Conservation (phyloP, 768 basidiomycete species). For the Mycena crocata region DNA sequence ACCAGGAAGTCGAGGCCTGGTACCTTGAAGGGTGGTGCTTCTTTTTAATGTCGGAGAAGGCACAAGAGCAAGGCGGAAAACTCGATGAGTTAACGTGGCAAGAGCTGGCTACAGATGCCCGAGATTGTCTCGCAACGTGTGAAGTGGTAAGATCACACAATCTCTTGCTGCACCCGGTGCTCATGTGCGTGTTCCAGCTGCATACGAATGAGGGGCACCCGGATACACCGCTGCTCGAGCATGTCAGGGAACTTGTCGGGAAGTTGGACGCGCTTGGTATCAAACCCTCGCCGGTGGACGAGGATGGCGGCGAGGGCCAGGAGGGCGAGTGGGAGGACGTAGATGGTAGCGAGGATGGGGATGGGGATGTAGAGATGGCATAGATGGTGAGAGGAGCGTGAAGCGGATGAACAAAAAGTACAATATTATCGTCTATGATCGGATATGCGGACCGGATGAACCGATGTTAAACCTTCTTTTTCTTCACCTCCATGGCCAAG, state of each 20-base stretch:
- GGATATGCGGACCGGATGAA: neutral
- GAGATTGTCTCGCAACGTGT: conserved; percentile 88
- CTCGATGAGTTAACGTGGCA: conserved; percentile 72
- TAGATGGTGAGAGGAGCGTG: too few species aligned
- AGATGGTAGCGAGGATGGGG: conserved; percentile 67
- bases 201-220: conserved; percentile 78
- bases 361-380: conserved; percentile 69
- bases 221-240: conserved; percentile 81
- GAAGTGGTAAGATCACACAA: conserved; percentile 67
- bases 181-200: conserved; percentile 57
- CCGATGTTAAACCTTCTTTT: neutral
- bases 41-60: conserved; percentile 83
- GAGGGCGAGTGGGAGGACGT: conserved; percentile 71
- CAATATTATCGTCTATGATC: conserved; percentile 15
- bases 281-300: conserved; percentile 67
- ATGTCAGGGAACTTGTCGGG: conserved; percentile 77
- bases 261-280: conserved; percentile 78
- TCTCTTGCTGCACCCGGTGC: conserved; percentile 10
- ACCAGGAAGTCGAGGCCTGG: conserved; percentile 91
- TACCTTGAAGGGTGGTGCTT: conserved; percentile 97
- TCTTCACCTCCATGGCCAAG: conserved; percentile 53
- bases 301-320: conserved; percentile 60
- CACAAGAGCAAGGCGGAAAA: conserved; percentile 65
- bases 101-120: conserved; percentile 81
- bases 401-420: conserved; percentile 52